Conservation (phyloP, 2,329 filamentous ascomycete species). For the Penicillium sp. region DNA sequence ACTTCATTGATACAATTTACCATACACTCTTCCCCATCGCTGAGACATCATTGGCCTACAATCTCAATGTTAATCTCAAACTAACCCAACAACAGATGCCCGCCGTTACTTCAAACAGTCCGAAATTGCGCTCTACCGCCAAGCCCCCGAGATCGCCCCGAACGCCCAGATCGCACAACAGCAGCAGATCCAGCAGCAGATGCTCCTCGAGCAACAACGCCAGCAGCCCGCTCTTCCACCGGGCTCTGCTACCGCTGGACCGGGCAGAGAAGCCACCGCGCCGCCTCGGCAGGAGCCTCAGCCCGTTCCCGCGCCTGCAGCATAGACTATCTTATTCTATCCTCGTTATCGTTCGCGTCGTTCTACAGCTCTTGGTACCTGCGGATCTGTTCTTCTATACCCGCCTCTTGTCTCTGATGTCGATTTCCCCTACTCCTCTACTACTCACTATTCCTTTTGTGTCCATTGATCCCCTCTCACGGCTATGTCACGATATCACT, state of each 20-base stretch:
- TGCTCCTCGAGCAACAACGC: constrained; percentile 27
- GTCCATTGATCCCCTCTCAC: constrained; percentile 7
- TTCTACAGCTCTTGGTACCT: not conserved
- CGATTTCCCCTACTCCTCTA: not conserved
- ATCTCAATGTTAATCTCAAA: not conserved
- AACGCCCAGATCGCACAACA: constrained; percentile 36
- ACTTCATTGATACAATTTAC: constrained; percentile 17
- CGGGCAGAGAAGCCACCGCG: constrained; percentile 21
- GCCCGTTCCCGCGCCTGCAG: constrained; percentile 21
- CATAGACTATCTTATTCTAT: constrained; percentile 13
- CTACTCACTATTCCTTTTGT: constrained; percentile 3
- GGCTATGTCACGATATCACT: constrained; percentile 16
- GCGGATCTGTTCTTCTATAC: constrained; percentile 17
- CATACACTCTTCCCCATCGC: constrained; percentile 8
- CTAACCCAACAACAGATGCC: constrained; percentile 54
- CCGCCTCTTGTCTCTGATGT: constrained; percentile 11
- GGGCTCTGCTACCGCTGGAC: constrained; percentile 30
- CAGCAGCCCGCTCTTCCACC: constrained; percentile 31
- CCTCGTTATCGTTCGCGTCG: constrained; percentile 2
- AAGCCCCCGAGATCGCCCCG: constrained; percentile 46
- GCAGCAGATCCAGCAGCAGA: constrained; percentile 34
- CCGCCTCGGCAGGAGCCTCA: constrained; percentile 12
- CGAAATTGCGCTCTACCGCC: constrained; percentile 91
- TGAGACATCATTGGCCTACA: constrained; percentile 3
- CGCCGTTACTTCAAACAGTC: constrained; percentile 98